phyloP scores from a whole-genome alignment of 1,139 yeast genomes.

The Yamadazyma epiphylla region DNA sequence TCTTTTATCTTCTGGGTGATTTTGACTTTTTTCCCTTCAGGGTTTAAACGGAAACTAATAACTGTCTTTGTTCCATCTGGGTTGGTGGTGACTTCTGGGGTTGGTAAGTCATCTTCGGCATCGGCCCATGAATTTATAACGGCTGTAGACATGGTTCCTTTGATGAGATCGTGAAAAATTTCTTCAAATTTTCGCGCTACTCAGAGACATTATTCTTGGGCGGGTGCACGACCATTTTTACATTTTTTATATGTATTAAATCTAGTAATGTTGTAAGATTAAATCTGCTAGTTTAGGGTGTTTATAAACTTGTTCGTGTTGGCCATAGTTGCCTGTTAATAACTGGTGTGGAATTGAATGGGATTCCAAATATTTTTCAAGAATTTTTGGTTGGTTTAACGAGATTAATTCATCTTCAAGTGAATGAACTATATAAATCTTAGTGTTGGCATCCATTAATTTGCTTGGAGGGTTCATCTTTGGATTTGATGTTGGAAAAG shows the following conservation, averaged over 20 bases:
- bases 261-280: conserved; percentile 3
- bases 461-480: conserved; percentile 4
- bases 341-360: conserved; percentile 5
- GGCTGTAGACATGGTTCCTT: conserved; percentile 31
- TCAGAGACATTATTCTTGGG: background rate
- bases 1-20: conserved; percentile 83
- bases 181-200: background rate
- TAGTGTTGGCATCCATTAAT: conserved; percentile 3
- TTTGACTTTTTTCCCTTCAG: conserved; percentile 80
- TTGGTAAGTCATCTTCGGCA: conserved; percentile 59
- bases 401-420: conserved; percentile 33
- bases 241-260: too few species aligned
- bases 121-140: conserved; percentile 62
- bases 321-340: conserved; percentile 24
- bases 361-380: conserved; percentile 14
- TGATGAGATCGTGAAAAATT: conserved; percentile 3
- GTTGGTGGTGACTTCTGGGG: conserved; percentile 70
- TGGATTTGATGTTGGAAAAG: conserved; percentile 21
- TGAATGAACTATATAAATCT: conserved; percentile 23
- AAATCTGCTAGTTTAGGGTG: conserved; percentile 17
- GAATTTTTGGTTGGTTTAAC: conserved; percentile 18
- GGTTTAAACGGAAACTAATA: conserved; percentile 70
- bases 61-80: conserved; percentile 90
- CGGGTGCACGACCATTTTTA: background rate
- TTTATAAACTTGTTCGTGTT: conserved; percentile 32